Base-by-base conservation (phyloP, 345 rosid species). In the Aquilaria yunnanensis region DNA sequence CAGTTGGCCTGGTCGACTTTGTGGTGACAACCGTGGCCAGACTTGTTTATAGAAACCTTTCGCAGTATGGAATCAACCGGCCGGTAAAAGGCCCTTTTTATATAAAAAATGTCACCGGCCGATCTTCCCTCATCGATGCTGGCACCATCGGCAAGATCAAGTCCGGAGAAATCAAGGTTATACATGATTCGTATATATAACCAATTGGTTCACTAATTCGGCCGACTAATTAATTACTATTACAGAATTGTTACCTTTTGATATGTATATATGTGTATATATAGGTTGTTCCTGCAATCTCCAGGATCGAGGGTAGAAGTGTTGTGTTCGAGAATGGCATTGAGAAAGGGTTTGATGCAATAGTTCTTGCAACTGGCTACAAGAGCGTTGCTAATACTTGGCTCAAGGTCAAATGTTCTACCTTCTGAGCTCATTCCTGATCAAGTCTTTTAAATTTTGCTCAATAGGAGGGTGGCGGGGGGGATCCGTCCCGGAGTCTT, bases 351-450 rank as follows among this genome's bases (percentile, higher is more conserved):
- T 68, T 68, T 51, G 70, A 73, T 64, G 73, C 16, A 2, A 68
- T 73, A 6, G 46, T 68, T 7, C 64, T 73, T 45, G 77, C 77
- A 11, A 73, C 73, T 9, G 77, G 73, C 30, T 68, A 59, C 54
- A 68, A 11, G 41, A 73, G 72, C 57, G 33, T 56, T 0, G 70
- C 81, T 9, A 69, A 66, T 48, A 59, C 56, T 2, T 81, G 81
- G 86, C 65, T 81, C 32, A 64, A 78, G 77, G 83, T 76, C 66
- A 3, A 37, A 4, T 2, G 2, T 0, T 37, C 43, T 37, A 37
- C 43, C 23, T 16, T 16, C 23, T 16, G 23, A 16, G 0, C 23
- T 16, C 23, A 16, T 16, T 16, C 0, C 23, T 54, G 33, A 54
- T 54, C n/a, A 62, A 1, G 31, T 2, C 2, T 62, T 37, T 9